Evolutionary conservation across 257 asterid genomes (phyloP).

Genomic region (Solanum chilense): DNA sequence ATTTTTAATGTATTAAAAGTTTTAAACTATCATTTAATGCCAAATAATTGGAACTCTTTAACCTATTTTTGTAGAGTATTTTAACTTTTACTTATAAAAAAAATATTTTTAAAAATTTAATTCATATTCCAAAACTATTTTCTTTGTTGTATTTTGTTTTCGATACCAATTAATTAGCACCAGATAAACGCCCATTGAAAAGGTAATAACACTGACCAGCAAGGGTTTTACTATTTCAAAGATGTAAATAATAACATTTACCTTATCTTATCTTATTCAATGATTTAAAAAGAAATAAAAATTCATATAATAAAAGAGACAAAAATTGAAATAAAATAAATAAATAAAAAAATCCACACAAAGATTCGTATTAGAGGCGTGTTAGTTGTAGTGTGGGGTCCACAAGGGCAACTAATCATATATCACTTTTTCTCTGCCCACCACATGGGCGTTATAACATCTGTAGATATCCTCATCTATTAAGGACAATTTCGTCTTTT

Average conservation of each 20-base stretch:
- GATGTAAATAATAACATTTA: not conserved
- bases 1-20: not conserved
- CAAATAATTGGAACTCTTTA: not conserved
- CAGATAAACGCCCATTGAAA: not conserved
- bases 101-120: not conserved
- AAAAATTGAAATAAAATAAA: too few species aligned
- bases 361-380: not conserved
- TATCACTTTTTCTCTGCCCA: not conserved
- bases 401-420: not conserved
- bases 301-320: not conserved
- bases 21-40: not conserved
- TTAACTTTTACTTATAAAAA: not conserved
- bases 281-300: not conserved
- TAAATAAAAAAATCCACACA: not conserved
- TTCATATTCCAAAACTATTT: not conserved
- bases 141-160: not conserved
- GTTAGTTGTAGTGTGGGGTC: not conserved
- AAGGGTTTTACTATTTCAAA: not conserved
- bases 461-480: constrained; percentile 8
- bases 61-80: not conserved
- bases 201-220: not conserved
- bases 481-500: constrained; percentile 4
- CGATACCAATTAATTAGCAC: not conserved
- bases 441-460: not conserved
- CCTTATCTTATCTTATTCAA: not conserved